Base-by-base conservation (phyloP, 2,329 filamentous ascomycete genomes). In the Cytospora schulzeri region DNA sequence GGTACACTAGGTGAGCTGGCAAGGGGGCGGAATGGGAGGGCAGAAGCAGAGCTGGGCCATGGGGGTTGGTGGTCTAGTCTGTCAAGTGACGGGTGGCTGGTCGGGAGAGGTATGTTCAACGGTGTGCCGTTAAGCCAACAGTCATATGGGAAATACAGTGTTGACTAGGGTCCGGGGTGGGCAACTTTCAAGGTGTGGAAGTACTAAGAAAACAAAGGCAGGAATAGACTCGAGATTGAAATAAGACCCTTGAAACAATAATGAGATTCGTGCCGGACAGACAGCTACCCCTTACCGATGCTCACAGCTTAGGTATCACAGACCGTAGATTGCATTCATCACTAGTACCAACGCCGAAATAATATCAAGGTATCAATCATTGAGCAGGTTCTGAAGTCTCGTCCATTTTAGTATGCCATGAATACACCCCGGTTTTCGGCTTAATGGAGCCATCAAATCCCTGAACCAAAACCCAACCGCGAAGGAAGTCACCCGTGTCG, bases 401-500 rank as follows among this genome's bases (percentile, higher is more conserved):
- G 35, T 67, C 62, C 66, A 64, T 69, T 67, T 69, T 70, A 66
- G 65, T 61, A 70, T 69, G 64, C 69, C 73, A 68, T 70, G 64
- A 71, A 74, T 71, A 71, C 67, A 65, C 61, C 66, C 67, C 60
- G 55, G 64, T 58, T 68, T 54, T 60, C 65, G 63, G 60, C 66
- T 35, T 64, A 48, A 63, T 60, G 53, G 55, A 60, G 57, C 60
- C 63, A 51, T 57, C 63, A 62, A 59, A 66, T 59, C 62, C 67
- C 59, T 62, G 54, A 63, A 48, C 66, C 66, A 48, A 63, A 67
- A 55, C 66, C 66, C 63, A 67, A 75, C 75, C 74, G 72, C 73
- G 74, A 73, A 70, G 74, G 72, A 72, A 73, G 74, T 73, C 73
- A 72, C 73, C 74, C 73, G 73, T 57, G 38, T 56, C 41, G 66